phyloP scores from a whole-genome alignment of 2,329 filamentous ascomycete species.

The Penicillium nordicum region DNA sequence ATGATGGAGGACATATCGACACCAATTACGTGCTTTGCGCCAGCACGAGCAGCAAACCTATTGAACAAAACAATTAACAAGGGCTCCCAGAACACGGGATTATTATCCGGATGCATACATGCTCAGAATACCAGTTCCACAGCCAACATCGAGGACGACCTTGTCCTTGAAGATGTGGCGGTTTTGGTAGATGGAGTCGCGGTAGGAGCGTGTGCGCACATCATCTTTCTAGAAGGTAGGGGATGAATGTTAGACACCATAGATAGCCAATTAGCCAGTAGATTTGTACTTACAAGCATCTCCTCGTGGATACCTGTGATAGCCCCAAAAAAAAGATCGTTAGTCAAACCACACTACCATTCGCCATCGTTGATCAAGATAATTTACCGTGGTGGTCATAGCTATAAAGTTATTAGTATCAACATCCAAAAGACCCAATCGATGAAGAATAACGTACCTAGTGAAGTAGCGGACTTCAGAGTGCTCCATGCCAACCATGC shows the following conservation, averaged over 20 bases:
- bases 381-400: conserved; percentile 94
- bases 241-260: background rate
- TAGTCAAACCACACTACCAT: conserved; percentile 14
- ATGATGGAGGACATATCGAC: conserved; percentile 99
- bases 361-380: conserved; percentile 18
- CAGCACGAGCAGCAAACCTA: conserved; percentile 95
- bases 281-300: conserved; percentile 73
- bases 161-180: conserved; percentile 89
- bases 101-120: conserved; percentile 61
- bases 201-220: conserved; percentile 92
- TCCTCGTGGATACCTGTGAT: conserved; percentile 86
- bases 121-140: conserved; percentile 95
- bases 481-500: conserved; percentile 67
- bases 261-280: conserved; percentile 1
- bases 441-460: conserved; percentile 57
- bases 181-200: conserved; percentile 96
- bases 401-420: conserved; percentile 49
- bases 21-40: conserved; percentile 96
- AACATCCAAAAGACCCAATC: conserved; percentile 5
- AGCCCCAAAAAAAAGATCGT: conserved; percentile 29
- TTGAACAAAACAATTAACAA: conserved; percentile 10
- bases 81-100: conserved; percentile 14
- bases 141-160: conserved; percentile 94
- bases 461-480: conserved; percentile 99
- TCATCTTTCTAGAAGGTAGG: conserved; percentile 76